Conservation (phyloP, 805 yeast species). For the Trichomonascus vanleenenianus region DNA sequence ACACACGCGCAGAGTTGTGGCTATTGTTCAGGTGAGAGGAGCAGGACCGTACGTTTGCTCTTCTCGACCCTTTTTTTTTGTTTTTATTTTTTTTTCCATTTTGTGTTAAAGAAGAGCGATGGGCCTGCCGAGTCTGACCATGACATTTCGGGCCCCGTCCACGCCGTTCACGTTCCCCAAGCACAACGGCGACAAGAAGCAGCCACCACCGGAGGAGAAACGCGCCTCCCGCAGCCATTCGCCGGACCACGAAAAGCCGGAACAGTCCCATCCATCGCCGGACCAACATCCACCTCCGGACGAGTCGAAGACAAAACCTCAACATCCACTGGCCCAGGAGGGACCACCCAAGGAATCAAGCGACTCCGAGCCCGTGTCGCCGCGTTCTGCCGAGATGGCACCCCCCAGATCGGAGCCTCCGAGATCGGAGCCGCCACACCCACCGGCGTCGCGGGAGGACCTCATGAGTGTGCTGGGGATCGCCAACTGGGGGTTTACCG, state of each 20-base stretch:
- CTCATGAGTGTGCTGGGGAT: conserved; percentile 15
- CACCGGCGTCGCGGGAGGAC: background rate
- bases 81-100: background rate
- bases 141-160: background rate
- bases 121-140: background rate
- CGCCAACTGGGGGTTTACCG: conserved; percentile 47
- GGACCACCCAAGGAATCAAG: no score
- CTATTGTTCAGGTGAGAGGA: no score
- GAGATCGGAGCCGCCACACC: background rate
- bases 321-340: conserved; percentile 1
- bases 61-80: background rate
- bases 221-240: background rate
- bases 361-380: no score
- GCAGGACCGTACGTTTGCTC: background rate
- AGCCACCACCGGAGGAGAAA: background rate
- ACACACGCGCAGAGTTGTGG: no score
- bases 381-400: background rate
- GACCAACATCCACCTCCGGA: background rate
- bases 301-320: background rate
- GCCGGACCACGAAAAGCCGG: background rate
- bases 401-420: background rate
- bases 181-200: background rate
- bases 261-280: background rate
- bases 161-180: background rate
- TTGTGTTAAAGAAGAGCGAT: background rate